A percentile compares a stretch with the other conserved stretches of the same genome.
Conservation (phyloP, 2,329 filamentous ascomycete species). For the Parascedosporium putredinis region DNA sequence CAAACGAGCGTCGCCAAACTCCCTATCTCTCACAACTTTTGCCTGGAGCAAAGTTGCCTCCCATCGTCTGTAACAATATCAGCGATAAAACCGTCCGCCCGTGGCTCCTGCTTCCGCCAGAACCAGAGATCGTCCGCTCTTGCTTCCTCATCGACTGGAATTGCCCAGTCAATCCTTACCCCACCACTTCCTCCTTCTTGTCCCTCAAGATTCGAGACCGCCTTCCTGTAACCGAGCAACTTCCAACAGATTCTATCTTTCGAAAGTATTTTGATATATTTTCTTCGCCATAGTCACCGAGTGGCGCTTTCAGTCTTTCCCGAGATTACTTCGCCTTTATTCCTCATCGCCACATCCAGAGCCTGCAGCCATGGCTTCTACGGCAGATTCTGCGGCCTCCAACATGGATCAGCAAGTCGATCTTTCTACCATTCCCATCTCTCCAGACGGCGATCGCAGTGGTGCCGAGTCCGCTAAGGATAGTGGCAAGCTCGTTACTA, state of each 20-base stretch:
- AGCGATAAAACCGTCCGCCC: background rate
- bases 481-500: conserved; percentile 64
- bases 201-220: background rate
- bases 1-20: background rate
- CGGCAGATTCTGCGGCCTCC: conserved; percentile 15
- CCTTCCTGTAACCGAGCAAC: too few relatives aligned
- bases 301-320: background rate
- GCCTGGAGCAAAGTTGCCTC: conserved; percentile 8
- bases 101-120: background rate
- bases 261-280: background rate
- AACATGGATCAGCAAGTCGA: conserved; percentile 49
- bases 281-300: background rate
- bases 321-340: too few relatives aligned
- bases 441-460: conserved; percentile 46
- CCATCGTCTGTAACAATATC: background rate
- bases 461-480: conserved; percentile 33
- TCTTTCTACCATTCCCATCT: conserved; percentile 57
- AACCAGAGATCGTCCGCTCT: background rate
- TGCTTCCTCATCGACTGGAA: background rate
- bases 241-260: too few relatives aligned
- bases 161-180: background rate
- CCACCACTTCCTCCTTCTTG: background rate
- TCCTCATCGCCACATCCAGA: background rate
- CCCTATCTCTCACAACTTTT: conserved; percentile 4
- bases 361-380: conserved; percentile 22